Conservation (phyloP, 176 grass and related monocot genomes). For the Alopecurus myosuroides region DNA sequence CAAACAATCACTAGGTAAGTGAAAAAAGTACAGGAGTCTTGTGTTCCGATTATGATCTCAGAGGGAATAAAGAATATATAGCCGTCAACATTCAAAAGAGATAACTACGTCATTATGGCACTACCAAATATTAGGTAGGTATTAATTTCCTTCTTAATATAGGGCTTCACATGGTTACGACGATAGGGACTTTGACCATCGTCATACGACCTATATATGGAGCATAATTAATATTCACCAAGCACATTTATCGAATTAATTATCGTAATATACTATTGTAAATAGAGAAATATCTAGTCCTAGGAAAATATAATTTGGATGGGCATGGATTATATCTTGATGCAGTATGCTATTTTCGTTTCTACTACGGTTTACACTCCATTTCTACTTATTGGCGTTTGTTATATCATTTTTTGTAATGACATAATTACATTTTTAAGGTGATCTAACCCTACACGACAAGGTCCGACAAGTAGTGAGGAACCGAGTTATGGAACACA, state of each 20-base stretch:
- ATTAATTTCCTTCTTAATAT: not conserved
- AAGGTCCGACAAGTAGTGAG: not conserved
- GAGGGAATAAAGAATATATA: not conserved
- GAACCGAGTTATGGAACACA: not conserved
- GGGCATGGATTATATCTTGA: not conserved
- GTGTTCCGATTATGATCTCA: not conserved
- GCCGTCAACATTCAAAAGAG: not conserved
- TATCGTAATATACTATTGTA: not conserved
- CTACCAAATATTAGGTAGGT: not conserved
- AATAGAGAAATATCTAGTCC: not conserved
- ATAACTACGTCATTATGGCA: not conserved
- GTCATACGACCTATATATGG: not conserved
- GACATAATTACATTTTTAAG: not conserved
- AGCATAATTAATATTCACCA: not conserved
- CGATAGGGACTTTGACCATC: not conserved
- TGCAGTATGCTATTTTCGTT: not conserved
- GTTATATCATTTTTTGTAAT: not conserved
- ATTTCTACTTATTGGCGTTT: not conserved
- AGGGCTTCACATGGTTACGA: not conserved
- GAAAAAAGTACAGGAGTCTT: not conserved
- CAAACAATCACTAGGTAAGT: not conserved
- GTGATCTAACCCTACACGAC: not conserved
- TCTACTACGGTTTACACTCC: not conserved
- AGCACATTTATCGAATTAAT: not conserved
- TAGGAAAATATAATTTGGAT: not conserved